Evolutionary conservation across 2,329 filamentous ascomycete species (phyloP).

Genomic region (Tolypocladium ovalisporum): DNA sequence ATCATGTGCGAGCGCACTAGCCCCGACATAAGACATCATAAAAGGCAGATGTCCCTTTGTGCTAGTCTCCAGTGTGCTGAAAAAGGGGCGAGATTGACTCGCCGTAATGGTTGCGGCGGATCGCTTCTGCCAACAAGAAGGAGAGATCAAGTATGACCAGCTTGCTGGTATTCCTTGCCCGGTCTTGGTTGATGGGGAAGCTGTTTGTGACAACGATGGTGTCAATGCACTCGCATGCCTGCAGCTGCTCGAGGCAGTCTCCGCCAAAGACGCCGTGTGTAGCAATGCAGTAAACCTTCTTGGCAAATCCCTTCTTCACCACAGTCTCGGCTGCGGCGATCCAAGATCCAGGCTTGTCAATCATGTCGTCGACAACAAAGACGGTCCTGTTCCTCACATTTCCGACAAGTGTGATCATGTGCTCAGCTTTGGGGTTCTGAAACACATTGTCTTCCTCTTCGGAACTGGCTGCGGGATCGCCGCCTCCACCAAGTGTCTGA

Average conservation of each 20-base stretch:
- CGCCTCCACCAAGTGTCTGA: conserved; percentile 67
- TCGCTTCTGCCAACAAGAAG: conserved; percentile 79
- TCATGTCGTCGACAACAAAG: conserved; percentile 97
- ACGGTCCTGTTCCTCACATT: conserved; percentile 83
- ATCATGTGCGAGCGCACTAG: background rate
- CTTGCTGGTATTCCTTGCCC: conserved; percentile 63
- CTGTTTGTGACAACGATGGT: conserved; percentile 94
- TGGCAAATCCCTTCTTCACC: conserved; percentile 82
- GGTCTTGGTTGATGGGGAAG: conserved; percentile 76
- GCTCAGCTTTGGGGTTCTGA: conserved; percentile 70
- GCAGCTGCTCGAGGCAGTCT: conserved; percentile 80
- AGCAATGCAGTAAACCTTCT: conserved; percentile 93
- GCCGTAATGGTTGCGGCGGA: conserved; percentile 92
- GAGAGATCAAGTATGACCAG: conserved; percentile 84
- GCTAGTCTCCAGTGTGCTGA: conserved; percentile 51
- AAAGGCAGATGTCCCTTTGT: background rate
- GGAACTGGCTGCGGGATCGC: conserved; percentile 69
- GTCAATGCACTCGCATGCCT: conserved; percentile 87
- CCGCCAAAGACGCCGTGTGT: conserved; percentile 92
- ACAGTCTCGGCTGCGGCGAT: conserved; percentile 95
- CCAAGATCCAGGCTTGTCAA: conserved; percentile 94
- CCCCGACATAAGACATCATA: background rate
- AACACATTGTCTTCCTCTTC: conserved; percentile 93
- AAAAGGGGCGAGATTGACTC: conserved; percentile 67
- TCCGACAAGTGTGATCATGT: conserved; percentile 94